phyloP scores from a whole-genome alignment of 208 protist species.

The Crithidia brevicula region DNA sequence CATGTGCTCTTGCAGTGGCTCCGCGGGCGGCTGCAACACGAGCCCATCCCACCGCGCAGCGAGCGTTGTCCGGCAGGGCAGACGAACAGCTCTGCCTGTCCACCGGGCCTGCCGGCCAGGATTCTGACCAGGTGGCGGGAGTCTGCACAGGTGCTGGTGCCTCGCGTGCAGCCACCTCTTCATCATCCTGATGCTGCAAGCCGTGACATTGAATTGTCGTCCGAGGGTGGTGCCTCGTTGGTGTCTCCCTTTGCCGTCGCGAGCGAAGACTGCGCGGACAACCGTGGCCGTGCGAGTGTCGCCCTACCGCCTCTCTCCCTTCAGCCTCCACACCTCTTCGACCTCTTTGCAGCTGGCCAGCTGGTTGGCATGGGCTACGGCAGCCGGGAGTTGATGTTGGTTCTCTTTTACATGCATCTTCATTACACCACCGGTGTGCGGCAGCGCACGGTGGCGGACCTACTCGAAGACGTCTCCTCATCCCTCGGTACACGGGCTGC shows the following conservation, averaged over 20 bases:
- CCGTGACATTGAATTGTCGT: not conserved
- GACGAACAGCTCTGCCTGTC: not conserved
- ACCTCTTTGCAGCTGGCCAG: conserved; percentile 54
- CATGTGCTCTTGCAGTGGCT: conserved; percentile 36
- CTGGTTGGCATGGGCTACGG: conserved; percentile 66
- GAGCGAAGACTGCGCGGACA: too few species aligned
- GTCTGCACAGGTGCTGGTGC: conserved; percentile 1
- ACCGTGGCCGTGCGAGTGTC: not conserved
- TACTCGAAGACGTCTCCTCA: conserved; percentile 77
- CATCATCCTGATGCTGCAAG: not conserved
- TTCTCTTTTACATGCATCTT: conserved; percentile 68
- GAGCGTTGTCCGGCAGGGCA: too few species aligned
- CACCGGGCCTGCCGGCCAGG: conserved; percentile 6
- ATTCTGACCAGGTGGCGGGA: conserved; percentile 10
- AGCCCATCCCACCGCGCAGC: conserved; percentile 15
- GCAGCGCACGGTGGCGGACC: conserved; percentile 59
- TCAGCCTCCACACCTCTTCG: conserved; percentile 44
- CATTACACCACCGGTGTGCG: conserved; percentile 51
- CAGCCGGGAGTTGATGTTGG: conserved; percentile 51
- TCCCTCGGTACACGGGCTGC: conserved; percentile 72
- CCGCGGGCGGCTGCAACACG: conserved; percentile 24
- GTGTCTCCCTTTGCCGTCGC: not conserved
- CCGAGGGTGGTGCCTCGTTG: too few species aligned
- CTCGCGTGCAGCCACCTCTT: not conserved
- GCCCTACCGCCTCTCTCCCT: conserved; percentile 21